A percentile compares a stretch with the other conserved stretches of the same genome.
phyloP scores from a whole-genome alignment of 2,329 filamentous ascomycete species.

The Cladosporium halotolerans region DNA sequence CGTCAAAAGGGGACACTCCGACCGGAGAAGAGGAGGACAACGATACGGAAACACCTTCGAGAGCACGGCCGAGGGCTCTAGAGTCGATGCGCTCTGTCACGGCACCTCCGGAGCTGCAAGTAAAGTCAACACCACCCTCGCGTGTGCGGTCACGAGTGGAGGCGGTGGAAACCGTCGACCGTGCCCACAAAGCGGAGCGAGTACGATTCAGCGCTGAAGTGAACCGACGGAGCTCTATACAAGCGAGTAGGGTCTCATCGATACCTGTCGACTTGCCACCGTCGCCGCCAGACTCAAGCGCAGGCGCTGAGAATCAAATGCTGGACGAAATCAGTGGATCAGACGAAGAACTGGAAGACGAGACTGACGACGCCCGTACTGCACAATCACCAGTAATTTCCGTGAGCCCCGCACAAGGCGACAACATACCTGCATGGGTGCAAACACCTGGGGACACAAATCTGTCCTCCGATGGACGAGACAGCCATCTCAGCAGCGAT shows the following conservation, averaged over 20 bases:
- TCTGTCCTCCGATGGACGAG: no score
- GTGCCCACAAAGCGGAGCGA: constrained; percentile 1
- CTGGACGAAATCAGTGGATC: constrained; percentile 2
- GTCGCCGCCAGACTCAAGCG: constrained; percentile 30
- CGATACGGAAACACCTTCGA: neutral
- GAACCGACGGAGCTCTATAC: constrained; percentile 1
- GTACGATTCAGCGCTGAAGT: neutral
- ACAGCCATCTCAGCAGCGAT: no score
- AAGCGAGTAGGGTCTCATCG: constrained; percentile 18
- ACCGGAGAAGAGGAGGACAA: neutral
- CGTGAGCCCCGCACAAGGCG: no score
- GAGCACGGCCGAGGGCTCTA: neutral
- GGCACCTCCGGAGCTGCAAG: constrained; percentile 37
- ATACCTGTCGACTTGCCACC: constrained; percentile 31
- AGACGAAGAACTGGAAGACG: neutral
- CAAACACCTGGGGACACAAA: no score
- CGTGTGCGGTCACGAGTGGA: constrained; percentile 23
- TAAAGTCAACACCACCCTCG: constrained; percentile 40
- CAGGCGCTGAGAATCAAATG: constrained; percentile 19
- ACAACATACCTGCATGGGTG: no score
- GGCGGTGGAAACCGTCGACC: constrained; percentile 23
- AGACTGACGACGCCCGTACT: neutral
- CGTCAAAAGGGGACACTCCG: neutral
- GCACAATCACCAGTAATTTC: no score
- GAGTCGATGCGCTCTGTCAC: constrained; percentile 27